These are phyloP conservation scores for Chlamydomonas applanata DNA, from an alignment of 139 green algal species.

Conservation along the genomic window DNA sequence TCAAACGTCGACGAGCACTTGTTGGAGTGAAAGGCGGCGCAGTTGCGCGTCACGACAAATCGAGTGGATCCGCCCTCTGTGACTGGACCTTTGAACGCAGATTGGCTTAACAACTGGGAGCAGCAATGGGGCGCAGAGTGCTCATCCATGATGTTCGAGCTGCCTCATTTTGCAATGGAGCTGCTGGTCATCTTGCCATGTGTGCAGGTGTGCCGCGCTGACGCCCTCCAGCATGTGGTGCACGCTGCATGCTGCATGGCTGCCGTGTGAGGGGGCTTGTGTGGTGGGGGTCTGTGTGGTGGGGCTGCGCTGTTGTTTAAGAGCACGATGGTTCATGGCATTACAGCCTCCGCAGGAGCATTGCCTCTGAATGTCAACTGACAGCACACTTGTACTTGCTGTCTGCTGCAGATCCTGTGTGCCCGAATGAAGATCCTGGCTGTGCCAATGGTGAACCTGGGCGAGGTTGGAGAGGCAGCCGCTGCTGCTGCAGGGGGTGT, in stretches of 20 bases:
- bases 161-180: constrained; percentile 87
- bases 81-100: too few species aligned
- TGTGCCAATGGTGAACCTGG: constrained; percentile 46
- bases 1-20: too few species aligned
- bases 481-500: constrained; percentile 3
- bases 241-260: background rate
- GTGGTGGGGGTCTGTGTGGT: background rate
- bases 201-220: constrained; percentile 53
- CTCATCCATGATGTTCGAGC: constrained; percentile 74
- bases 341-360: too few species aligned
- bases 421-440: constrained; percentile 70
- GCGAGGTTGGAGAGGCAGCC: constrained; percentile 15
- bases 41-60: too few species aligned
- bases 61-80: too few species aligned
- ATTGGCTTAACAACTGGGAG: constrained; percentile 90
- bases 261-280: background rate
- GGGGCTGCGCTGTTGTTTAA: background rate
- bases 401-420: constrained; percentile 63
- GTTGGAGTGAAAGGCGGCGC: too few species aligned
- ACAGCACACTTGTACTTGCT: background rate
- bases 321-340: too few species aligned
- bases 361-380: too few species aligned
- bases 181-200: constrained; percentile 82
- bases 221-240: background rate
- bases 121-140: constrained; percentile 64